A percentile compares a stretch with the other conserved stretches of the same genome.
These are phyloP conservation scores for Pythium monospermum DNA, from an alignment of 352 stramenopile species.

Conservation along the genomic window DNA sequence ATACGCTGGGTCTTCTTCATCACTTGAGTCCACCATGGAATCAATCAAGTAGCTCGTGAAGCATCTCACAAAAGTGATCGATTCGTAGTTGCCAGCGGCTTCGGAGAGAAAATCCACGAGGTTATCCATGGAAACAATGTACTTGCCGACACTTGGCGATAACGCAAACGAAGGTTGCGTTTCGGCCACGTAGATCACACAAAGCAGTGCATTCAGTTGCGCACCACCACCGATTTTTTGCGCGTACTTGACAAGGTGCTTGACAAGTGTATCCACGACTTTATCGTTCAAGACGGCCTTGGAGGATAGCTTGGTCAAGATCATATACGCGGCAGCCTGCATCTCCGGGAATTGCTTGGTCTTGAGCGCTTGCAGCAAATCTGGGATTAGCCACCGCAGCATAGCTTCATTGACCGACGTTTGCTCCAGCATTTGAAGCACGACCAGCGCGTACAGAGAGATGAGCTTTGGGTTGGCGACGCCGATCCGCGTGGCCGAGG, in stretches of 20 bases:
- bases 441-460: constrained; percentile 80
- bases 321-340: constrained; percentile 80
- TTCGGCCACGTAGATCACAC: constrained; percentile 68
- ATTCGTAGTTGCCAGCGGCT: constrained; percentile 64
- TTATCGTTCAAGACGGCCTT: constrained; percentile 73
- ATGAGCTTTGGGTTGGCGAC: constrained; percentile 70
- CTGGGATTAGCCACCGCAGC: constrained; percentile 75
- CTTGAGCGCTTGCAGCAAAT: constrained; percentile 69
- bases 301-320: constrained; percentile 77
- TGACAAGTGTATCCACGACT: constrained; percentile 65
- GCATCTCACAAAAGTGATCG: constrained; percentile 58
- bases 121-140: constrained; percentile 65
- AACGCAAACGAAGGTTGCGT: constrained; percentile 65
- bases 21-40: constrained; percentile 10
- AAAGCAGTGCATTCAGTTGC: constrained; percentile 73
- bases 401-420: constrained; percentile 56
- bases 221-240: constrained; percentile 35
- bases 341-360: constrained; percentile 61
- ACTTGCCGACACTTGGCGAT: constrained; percentile 47
- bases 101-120: constrained; percentile 59
- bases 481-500: constrained; percentile 52
- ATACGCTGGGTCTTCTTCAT: constrained; percentile 36
- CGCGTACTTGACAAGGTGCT: constrained; percentile 72
- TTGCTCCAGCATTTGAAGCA: constrained; percentile 77
- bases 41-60: constrained; percentile 46